phyloP scores from a whole-genome alignment of 2,329 filamentous ascomycete species.

The Ceratocystis cubensis region DNA sequence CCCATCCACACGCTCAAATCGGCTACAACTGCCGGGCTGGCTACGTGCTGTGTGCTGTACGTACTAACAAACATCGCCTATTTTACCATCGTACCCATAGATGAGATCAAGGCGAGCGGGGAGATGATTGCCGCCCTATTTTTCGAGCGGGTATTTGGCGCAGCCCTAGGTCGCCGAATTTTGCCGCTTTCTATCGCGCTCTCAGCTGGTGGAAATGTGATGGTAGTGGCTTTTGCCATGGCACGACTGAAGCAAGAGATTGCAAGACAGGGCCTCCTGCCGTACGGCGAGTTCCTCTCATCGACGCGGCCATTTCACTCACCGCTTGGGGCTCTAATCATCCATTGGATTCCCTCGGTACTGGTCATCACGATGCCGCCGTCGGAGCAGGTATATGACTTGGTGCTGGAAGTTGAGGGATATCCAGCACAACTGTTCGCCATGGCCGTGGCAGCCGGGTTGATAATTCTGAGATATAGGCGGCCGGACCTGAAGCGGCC shows the following conservation, averaged over 20 bases:
- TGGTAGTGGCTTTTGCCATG: slow-evolving; percentile 59
- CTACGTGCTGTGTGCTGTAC: slow-evolving; percentile 51
- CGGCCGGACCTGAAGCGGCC: slow-evolving; percentile 49
- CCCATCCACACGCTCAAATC: slow-evolving; percentile 53
- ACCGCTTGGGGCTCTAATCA: slow-evolving; percentile 53
- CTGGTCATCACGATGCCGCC: slow-evolving; percentile 55
- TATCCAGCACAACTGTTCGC: slow-evolving; percentile 52
- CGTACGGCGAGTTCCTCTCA: slow-evolving; percentile 47
- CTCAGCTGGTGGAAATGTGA: slow-evolving; percentile 57
- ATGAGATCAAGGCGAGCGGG: slow-evolving; percentile 53
- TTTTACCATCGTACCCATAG: slow-evolving; percentile 52
- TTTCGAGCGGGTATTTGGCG: slow-evolving; percentile 52
- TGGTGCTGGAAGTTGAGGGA: slow-evolving; percentile 60
- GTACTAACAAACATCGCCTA: slow-evolving; percentile 52
- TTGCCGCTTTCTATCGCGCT: slow-evolving; percentile 53
- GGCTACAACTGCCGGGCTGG: slow-evolving; percentile 46
- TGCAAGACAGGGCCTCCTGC: slow-evolving; percentile 57
- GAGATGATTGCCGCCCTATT: slow-evolving; percentile 57
- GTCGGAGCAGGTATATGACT: slow-evolving; percentile 54
- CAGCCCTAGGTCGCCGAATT: slow-evolving; percentile 42
- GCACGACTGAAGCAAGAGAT: slow-evolving; percentile 61
- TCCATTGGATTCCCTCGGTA: slow-evolving; percentile 56
- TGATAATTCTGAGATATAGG: slow-evolving; percentile 47
- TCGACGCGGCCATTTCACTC: slow-evolving; percentile 55
- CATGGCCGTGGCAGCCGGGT: slow-evolving; percentile 43